These are phyloP conservation scores for Trichoderma semiorbis DNA, from an alignment of 2,329 filamentous ascomycete species.

Conservation along the genomic window DNA sequence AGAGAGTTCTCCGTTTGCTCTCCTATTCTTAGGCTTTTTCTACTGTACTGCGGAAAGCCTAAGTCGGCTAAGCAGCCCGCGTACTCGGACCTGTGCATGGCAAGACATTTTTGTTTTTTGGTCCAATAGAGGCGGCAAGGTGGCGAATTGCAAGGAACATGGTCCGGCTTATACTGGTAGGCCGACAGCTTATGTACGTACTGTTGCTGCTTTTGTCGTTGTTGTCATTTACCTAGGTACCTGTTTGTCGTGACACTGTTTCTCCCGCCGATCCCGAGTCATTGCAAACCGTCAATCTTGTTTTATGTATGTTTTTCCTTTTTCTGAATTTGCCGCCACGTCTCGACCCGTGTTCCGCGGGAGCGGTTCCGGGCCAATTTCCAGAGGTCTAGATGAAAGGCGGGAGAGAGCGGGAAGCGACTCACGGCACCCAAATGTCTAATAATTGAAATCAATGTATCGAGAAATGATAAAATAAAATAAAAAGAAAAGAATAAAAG, in stretches of 20 bases:
- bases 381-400: background rate
- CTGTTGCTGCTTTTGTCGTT: background rate
- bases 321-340: background rate
- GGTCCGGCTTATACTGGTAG: background rate
- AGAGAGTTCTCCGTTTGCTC: background rate
- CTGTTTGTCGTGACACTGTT: constrained; percentile 1
- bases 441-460: background rate
- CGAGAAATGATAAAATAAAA: background rate
- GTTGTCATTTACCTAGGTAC: background rate
- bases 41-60: background rate
- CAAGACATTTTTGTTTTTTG: background rate
- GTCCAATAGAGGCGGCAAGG: background rate
- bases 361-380: constrained; percentile 11
- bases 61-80: background rate
- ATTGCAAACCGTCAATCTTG: background rate
- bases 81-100: background rate
- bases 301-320: background rate
- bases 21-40: background rate
- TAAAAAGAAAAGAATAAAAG: background rate
- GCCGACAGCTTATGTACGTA: background rate
- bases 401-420: background rate
- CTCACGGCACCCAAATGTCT: background rate
- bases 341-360: constrained; percentile 3
- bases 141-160: constrained; percentile 5
- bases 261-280: constrained; percentile 11